These are phyloP conservation scores for Petrea volubilis DNA, from an alignment of 257 asterid genomes.

Conservation along the genomic window DNA sequence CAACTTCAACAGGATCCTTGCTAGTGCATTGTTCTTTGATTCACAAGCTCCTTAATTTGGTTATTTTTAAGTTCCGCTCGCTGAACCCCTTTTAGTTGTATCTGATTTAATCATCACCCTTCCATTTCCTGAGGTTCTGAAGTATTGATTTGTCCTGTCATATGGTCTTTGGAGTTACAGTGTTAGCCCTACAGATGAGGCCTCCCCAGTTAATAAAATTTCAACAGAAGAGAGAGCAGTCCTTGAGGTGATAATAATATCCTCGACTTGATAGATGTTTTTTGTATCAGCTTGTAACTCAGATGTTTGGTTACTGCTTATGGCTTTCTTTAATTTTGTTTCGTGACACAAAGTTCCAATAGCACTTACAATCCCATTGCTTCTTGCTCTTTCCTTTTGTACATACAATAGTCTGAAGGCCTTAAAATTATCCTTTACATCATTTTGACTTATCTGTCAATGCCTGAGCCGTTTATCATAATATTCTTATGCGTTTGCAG, in stretches of 20 bases:
- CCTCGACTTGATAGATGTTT: conserved; percentile 5
- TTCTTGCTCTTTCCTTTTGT: conserved; percentile 24
- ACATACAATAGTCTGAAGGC: background rate
- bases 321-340: background rate
- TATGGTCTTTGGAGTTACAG: conserved; percentile 35
- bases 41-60: conserved; percentile 4
- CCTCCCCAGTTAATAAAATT: conserved; percentile 37
- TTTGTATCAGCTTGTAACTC: conserved; percentile 1
- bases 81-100: background rate
- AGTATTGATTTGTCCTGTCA: background rate
- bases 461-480: conserved; percentile 9
- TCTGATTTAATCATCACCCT: background rate
- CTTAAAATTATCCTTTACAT: conserved; percentile 13
- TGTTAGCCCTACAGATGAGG: conserved; percentile 66
- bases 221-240: conserved; percentile 64
- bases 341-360: background rate
- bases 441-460: conserved; percentile 1
- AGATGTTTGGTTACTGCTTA: conserved; percentile 17
- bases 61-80: background rate
- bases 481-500: conserved; percentile 47
- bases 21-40: conserved; percentile 10
- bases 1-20: background rate
- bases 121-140: background rate
- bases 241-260: conserved; percentile 62
- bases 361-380: background rate